Conservation (phyloP, 305 asterid species). For the Fraxinus ornus region DNA sequence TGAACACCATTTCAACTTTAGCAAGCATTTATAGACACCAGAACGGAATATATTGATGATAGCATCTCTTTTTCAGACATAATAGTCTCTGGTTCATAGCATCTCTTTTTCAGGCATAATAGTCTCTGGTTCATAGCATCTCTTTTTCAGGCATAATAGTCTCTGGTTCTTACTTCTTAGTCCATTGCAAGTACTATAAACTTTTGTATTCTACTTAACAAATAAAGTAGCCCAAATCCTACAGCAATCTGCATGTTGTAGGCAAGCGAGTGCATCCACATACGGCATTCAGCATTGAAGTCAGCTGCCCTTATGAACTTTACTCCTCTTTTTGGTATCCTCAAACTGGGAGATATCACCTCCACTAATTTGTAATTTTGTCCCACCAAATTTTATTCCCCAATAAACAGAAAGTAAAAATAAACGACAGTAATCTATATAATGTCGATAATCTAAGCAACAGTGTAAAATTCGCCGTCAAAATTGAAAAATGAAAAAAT, state of each 20-base stretch:
- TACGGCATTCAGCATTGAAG: not conserved
- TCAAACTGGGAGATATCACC: not conserved
- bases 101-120: not conserved
- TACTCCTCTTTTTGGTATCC: slow-evolving; percentile 6
- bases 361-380: not conserved
- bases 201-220: not conserved
- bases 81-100: not conserved
- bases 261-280: not conserved
- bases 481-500: not conserved
- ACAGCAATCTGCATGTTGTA: not conserved
- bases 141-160: not conserved
- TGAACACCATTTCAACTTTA: not conserved
- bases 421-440: not conserved
- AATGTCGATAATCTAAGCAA: not conserved
- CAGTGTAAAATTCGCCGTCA: slow-evolving; percentile 13
- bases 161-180: not conserved
- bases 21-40: not conserved
- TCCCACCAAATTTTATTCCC: not conserved
- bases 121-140: not conserved
- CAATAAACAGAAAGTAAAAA: not conserved
- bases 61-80: not conserved
- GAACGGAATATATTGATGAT: not conserved
- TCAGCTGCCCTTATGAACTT: not conserved
- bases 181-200: not conserved
- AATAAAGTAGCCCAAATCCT: not conserved